phyloP scores from a whole-genome alignment of 1,139 yeast species.

The Pneumocystis murina region DNA sequence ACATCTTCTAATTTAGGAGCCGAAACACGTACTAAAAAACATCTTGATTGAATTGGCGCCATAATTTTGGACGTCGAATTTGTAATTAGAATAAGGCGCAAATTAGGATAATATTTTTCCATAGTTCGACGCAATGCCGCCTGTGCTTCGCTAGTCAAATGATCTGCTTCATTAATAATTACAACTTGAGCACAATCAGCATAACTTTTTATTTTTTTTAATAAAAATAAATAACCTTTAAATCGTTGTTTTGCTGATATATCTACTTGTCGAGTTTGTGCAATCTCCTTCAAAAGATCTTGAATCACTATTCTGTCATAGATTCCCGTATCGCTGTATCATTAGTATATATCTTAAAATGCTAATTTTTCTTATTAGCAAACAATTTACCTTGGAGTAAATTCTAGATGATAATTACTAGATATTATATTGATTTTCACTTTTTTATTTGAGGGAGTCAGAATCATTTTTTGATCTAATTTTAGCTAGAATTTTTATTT shows the following conservation, averaged over 20 bases:
- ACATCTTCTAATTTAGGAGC: slow-evolving; percentile 58
- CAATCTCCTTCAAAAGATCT: slow-evolving; percentile 81
- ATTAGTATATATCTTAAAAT: not conserved
- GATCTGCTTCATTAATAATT: slow-evolving; percentile 85
- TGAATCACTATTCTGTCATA: slow-evolving; percentile 90
- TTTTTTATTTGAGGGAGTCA: slow-evolving; percentile 55
- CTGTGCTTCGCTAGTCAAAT: slow-evolving; percentile 87
- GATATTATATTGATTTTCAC: slow-evolving; percentile 83
- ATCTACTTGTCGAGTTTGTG: slow-evolving; percentile 89
- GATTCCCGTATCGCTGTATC: slow-evolving; percentile 71
- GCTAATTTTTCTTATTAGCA: not conserved
- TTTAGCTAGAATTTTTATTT: slow-evolving; percentile 32
- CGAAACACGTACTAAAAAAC: slow-evolving; percentile 69
- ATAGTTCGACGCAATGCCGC: slow-evolving; percentile 94
- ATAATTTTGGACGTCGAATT: slow-evolving; percentile 84
- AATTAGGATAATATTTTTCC: slow-evolving; percentile 87
- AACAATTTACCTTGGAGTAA: slow-evolving; percentile 46
- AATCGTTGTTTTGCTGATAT: slow-evolving; percentile 58
- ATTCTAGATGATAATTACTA: slow-evolving; percentile 79
- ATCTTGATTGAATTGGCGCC: slow-evolving; percentile 87
- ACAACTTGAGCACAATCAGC: slow-evolving; percentile 36
- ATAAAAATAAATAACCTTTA: slow-evolving; percentile 29
- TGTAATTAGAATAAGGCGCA: slow-evolving; percentile 70
- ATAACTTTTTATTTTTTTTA: not conserved
- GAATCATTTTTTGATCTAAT: slow-evolving; percentile 76